Base-by-base conservation (phyloP, 768 basidiomycete species). In the Boletus coccyginus region DNA sequence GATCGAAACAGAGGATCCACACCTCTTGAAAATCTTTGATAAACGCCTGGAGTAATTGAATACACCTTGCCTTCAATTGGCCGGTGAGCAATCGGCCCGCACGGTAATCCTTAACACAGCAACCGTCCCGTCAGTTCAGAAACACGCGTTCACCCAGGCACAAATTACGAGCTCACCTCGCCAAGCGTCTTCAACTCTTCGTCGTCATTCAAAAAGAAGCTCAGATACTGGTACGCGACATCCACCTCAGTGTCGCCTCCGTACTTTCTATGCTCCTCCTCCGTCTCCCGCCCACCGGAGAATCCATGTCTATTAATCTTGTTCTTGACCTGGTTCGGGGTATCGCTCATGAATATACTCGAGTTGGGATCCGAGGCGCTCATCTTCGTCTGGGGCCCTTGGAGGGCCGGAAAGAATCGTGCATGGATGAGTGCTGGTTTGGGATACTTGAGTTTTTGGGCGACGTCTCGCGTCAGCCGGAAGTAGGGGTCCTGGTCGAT, bases 351-450 rank as follows among this genome's bases (percentile, higher is more conserved):
- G 78, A 82, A 98, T 62, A 99, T 95, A 61, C 91, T 91, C 61
- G 88, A 91, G 74, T 94, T 96, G 21, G 85, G 78, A 72, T 96
- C 89, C 48, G 92, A 94, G 6, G 97, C 97, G 71, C 94, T 97
- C 97, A 99, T 99, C 77, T 99, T 99, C 36, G 94, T 96, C 73
- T 97, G 94, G 3, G 97, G 91, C 42, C 97, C 97, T 73, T 98
- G 96, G 11, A 99, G 81, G 6, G 97, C 95, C 12, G 97, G 97
- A 77, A 99, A 96, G 81, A 99, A 99, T 68, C 96, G 96, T 46
- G 95, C 83, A 73, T 98, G 94, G 47, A 99, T 76, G 27, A 98
- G 82, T 3, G 90, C 75, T 3, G 97, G 97, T 72, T 99, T 99
- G 42, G 88, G 93, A 76, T 96, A 97, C 73, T 93, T 96, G 66